Percentiles rank a stretch among this genome's conserved stretches.
Conservation (phyloP, 495 filamentous ascomycete genomes). For the Penicillium cataractarum region DNA sequence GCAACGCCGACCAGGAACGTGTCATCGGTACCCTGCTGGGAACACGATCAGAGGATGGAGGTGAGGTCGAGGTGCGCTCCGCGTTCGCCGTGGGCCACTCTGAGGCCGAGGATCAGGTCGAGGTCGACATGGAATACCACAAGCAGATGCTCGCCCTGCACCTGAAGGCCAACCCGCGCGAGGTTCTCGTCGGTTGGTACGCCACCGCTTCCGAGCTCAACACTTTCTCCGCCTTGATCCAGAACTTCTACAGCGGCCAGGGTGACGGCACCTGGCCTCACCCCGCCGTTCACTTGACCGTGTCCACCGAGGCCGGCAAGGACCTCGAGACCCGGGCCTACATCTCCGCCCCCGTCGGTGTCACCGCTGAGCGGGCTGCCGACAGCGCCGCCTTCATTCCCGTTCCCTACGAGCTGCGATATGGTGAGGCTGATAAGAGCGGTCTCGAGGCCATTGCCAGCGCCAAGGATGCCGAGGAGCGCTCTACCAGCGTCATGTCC, state of each 20-base stretch:
- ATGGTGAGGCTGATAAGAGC: conserved; percentile 87
- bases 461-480: conserved; percentile 77
- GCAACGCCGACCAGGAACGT: conserved; percentile 85
- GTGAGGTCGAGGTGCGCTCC: conserved; percentile 91
- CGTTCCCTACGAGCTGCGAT: conserved; percentile 89
- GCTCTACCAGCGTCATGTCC: conserved; percentile 69
- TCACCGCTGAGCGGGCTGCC: conserved; percentile 89
- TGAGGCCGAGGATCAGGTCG: conserved; percentile 96
- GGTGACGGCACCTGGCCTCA: conserved; percentile 96
- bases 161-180: conserved; percentile 89
- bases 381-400: conserved; percentile 96
- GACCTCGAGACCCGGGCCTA: conserved; percentile 87
- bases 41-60: conserved; percentile 90
- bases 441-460: conserved; percentile 84
- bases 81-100: conserved; percentile 98
- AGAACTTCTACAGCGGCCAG: conserved; percentile 98
- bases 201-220: conserved; percentile 94
- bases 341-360: conserved; percentile 91
- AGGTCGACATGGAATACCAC: conserved; percentile 99
- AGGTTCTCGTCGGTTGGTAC: conserved; percentile 97
- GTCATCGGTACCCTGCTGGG: conserved; percentile 96
- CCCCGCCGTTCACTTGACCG: conserved; percentile 93
- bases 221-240: conserved; percentile 96
- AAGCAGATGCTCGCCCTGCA: conserved; percentile 97
- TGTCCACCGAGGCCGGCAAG: conserved; percentile 82